A percentile compares a stretch with the other conserved stretches of the same genome.
phyloP scores from a whole-genome alignment of 2,329 filamentous ascomycete species.

The Penicillium sp. region DNA sequence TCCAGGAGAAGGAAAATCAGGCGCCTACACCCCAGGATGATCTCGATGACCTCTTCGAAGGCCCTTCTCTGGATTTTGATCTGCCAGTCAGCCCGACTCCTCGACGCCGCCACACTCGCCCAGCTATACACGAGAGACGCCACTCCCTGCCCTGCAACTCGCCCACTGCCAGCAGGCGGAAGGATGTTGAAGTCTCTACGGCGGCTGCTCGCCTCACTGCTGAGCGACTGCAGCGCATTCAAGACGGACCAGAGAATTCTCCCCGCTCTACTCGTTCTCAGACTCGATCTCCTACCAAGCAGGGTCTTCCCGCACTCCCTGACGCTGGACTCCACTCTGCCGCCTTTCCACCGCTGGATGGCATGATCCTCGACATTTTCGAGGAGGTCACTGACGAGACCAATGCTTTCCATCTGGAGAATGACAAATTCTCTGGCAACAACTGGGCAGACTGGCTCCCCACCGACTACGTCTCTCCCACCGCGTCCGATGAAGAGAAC shows the following conservation, averaged over 20 bases:
- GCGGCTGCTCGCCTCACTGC: slow-evolving; percentile 39
- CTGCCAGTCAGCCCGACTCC: slow-evolving; percentile 58
- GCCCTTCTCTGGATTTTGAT: slow-evolving; percentile 57
- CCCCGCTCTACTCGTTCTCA: slow-evolving; percentile 26
- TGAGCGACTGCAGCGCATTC: slow-evolving; percentile 41
- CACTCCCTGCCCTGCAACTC: slow-evolving; percentile 45
- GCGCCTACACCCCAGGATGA: slow-evolving; percentile 54
- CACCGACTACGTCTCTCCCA: slow-evolving; percentile 40
- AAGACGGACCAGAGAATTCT: slow-evolving; percentile 32
- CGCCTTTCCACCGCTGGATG: slow-evolving; percentile 38
- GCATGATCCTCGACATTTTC: slow-evolving; percentile 46
- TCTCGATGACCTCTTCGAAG: slow-evolving; percentile 69
- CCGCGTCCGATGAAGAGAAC: slow-evolving; percentile 30
- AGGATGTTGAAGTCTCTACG: slow-evolving; percentile 25
- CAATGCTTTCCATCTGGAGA: slow-evolving; percentile 37
- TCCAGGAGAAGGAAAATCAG: slow-evolving; percentile 62
- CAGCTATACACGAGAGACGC: slow-evolving; percentile 42
- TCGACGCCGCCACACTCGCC: slow-evolving; percentile 58
- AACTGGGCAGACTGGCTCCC: slow-evolving; percentile 46
- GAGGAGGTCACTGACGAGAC: slow-evolving; percentile 36
- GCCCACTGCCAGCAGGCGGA: slow-evolving; percentile 35
- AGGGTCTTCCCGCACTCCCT: slow-evolving; percentile 27
- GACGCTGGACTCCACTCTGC: slow-evolving; percentile 32
- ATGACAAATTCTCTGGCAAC: slow-evolving; percentile 29
- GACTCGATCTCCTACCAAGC: slow-evolving; percentile 32